These are phyloP conservation scores for Alternaria brassicae DNA, from an alignment of 2,329 filamentous ascomycete species.

Conservation along the genomic window DNA sequence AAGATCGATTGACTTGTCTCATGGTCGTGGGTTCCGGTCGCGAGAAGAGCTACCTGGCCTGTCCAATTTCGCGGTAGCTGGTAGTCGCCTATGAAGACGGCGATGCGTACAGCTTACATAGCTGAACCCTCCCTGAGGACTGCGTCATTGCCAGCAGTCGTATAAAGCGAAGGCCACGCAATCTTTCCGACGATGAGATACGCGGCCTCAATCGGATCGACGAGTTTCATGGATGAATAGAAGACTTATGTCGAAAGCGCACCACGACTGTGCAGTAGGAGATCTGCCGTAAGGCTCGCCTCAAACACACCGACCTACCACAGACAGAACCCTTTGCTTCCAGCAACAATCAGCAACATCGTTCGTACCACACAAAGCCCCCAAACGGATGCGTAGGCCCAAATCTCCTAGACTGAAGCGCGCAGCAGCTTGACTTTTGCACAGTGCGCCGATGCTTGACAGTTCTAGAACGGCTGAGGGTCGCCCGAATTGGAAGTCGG, in stretches of 20 bases:
- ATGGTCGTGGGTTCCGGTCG: neutral
- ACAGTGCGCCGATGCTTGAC: constrained; percentile 7
- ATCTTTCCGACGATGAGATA: neutral
- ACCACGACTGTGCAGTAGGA: neutral
- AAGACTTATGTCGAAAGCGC: neutral
- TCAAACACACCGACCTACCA: constrained; percentile 3
- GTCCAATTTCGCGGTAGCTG: neutral
- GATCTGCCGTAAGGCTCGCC: neutral
- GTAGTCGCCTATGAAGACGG: neutral
- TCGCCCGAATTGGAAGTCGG: constrained; percentile 7
- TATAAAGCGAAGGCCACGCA: neutral
- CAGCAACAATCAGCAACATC: neutral
- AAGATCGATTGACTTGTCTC: neutral
- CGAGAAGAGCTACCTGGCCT: neutral
- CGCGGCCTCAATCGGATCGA: neutral
- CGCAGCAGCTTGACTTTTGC: constrained; percentile 12
- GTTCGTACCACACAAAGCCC: constrained; percentile 12
- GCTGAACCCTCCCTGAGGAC: neutral
- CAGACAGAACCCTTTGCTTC: constrained; percentile 7
- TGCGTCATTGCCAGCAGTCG: neutral
- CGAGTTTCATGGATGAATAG: neutral
- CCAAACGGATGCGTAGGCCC: constrained; percentile 17
- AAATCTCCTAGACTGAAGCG: constrained; percentile 15
- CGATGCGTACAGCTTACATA: neutral
- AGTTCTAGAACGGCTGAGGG: constrained; percentile 14